These are phyloP conservation scores for Sphagnum tenellum DNA, from an alignment of 225 moss, liverwort and hornwort genomes.

Conservation along the genomic window DNA sequence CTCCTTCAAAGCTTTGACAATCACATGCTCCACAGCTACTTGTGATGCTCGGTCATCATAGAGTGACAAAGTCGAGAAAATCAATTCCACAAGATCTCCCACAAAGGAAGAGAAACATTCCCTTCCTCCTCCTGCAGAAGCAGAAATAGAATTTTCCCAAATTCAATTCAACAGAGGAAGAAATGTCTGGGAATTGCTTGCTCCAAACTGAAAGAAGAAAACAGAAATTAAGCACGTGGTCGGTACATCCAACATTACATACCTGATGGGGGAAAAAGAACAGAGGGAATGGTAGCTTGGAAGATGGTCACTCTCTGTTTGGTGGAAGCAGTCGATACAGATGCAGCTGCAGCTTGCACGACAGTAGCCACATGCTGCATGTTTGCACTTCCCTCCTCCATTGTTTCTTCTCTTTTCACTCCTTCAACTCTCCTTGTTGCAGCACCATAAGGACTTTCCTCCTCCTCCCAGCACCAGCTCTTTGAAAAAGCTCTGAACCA, in stretches of 20 bases:
- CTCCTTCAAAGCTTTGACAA: constrained; percentile 53
- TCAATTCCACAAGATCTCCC: constrained; percentile 29
- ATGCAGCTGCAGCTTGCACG: constrained; percentile 33
- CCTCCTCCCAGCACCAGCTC: too few species aligned
- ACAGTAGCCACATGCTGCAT: neutral
- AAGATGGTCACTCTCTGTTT: constrained; percentile 58
- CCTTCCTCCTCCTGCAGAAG: constrained; percentile 18
- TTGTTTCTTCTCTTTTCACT: too few species aligned
- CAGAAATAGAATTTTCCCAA: constrained; percentile 7
- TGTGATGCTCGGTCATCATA: constrained; percentile 47
- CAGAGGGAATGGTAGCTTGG: constrained; percentile 27
- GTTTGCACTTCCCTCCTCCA: neutral
- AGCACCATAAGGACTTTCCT: too few species aligned
- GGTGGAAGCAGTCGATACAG: constrained; percentile 57
- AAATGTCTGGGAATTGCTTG: neutral
- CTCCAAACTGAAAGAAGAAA: too few species aligned
- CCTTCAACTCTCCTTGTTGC: too few species aligned
- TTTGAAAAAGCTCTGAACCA: too few species aligned
- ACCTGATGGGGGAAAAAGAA: constrained; percentile 1
- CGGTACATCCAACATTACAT: too few species aligned
- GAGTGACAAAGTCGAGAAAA: constrained; percentile 40
- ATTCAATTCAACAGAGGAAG: neutral
- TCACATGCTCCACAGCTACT: constrained; percentile 68
- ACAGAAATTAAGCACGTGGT: neutral
- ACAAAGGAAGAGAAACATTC: constrained; percentile 17